Conservation (phyloP, 495 filamentous ascomycete species). For the Lepidopterella palustris region DNA sequence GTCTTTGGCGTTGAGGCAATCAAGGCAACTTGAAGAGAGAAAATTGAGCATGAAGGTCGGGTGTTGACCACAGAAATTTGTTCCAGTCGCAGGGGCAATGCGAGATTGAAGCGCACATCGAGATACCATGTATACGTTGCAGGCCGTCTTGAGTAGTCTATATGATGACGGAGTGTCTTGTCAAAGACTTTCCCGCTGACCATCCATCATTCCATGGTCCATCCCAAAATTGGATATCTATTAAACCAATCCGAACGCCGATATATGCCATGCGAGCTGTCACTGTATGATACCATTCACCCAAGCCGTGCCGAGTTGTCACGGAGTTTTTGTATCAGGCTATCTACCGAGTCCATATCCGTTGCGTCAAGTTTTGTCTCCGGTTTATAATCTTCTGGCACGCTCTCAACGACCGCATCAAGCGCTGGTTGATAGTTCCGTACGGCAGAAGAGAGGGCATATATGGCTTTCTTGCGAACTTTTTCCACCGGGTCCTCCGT, state of each 20-base stretch:
- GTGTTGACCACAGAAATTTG: too few species aligned
- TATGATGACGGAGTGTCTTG: too few species aligned
- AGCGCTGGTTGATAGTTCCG: conserved; percentile 81
- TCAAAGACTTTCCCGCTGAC: too few species aligned
- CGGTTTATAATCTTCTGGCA: conserved; percentile 57
- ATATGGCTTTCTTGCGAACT: conserved; percentile 80
- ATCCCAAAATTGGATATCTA: too few species aligned
- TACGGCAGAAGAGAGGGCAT: conserved; percentile 73
- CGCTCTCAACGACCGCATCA: conserved; percentile 52
- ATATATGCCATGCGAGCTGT: conserved; percentile 1
- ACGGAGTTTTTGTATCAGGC: conserved; percentile 60
- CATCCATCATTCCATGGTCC: too few species aligned
- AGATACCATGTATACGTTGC: too few species aligned
- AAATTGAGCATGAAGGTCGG: too few species aligned
- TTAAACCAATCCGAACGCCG: conserved; percentile 5
- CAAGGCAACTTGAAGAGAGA: too few species aligned
- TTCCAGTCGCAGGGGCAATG: too few species aligned
- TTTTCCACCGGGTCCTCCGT: conserved; percentile 50
- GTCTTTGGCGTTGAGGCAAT: too few species aligned
- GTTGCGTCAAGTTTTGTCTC: conserved; percentile 54
- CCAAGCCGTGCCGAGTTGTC: conserved; percentile 37
- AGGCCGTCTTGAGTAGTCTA: too few species aligned
- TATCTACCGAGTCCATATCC: conserved; percentile 81
- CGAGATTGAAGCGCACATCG: too few species aligned
- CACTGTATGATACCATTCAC: neutral